Evolutionary conservation across 2,329 filamentous ascomycete species (phyloP).

Genomic region (Aspergillus chevalieri): DNA sequence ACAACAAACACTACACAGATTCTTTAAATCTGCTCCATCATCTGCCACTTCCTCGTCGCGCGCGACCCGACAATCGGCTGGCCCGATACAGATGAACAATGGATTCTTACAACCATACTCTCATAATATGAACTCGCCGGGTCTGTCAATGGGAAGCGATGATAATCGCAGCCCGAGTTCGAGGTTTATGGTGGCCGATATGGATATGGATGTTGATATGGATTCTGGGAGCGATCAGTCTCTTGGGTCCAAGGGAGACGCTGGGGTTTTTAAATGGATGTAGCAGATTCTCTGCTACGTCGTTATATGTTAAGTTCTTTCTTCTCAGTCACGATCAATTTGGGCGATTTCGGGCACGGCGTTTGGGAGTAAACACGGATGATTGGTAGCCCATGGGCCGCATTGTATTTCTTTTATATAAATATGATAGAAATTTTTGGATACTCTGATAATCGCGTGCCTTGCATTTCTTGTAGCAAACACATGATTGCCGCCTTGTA

Average conservation of each 20-base stretch:
- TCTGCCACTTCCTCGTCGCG: constrained; percentile 8
- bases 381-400: too few species aligned
- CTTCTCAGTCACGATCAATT: too few species aligned
- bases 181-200: constrained; percentile 16
- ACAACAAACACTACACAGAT: constrained; percentile 35
- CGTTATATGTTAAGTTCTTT: background rate
- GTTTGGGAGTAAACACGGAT: too few species aligned
- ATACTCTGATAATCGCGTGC: too few species aligned
- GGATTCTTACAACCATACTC: constrained; percentile 15
- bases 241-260: constrained; percentile 18
- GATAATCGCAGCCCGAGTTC: constrained; percentile 17
- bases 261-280: constrained; percentile 28
- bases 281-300: constrained; percentile 7
- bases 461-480: background rate
- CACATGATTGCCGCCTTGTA: background rate
- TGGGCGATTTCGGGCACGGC: too few species aligned
- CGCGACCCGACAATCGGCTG: constrained; percentile 12
- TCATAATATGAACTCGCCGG: constrained; percentile 11
- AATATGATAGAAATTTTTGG: background rate
- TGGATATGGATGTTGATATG: constrained; percentile 29
- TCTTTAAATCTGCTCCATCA: constrained; percentile 29
- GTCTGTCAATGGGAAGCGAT: constrained; percentile 14
- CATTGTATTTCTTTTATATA: background rate
- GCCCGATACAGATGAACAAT: constrained; percentile 11
- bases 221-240: constrained; percentile 21